Conservation (phyloP, 148 eudicot genomes). For the Rheum nobile region DNA sequence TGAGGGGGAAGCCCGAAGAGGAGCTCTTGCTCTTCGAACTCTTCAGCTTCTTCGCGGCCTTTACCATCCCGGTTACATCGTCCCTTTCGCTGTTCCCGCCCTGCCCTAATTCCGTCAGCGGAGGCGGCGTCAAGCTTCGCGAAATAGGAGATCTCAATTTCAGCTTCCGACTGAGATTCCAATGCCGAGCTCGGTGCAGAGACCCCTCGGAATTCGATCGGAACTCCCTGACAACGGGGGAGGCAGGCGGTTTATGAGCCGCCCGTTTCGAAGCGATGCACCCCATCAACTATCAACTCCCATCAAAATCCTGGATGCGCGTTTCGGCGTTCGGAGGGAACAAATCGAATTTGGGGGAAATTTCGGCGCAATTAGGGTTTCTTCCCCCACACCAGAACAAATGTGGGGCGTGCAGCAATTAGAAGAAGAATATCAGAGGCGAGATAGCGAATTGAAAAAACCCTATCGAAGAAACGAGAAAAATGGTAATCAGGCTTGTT, state of each 20-base stretch:
- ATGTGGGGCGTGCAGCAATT: background rate
- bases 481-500: background rate
- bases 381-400: background rate
- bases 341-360: background rate
- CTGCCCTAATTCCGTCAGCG: background rate
- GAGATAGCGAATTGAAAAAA: background rate
- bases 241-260: conserved; percentile 25
- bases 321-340: background rate
- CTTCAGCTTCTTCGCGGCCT: conserved; percentile 15
- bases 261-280: conserved; percentile 76
- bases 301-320: conserved; percentile 17
- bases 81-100: conserved; percentile 16
- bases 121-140: background rate
- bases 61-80: conserved; percentile 2
- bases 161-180: background rate
- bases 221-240: conserved; percentile 3
- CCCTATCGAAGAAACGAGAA: background rate
- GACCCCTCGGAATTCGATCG: conserved; percentile 1
- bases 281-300: conserved; percentile 53
- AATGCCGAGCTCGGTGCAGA: background rate
- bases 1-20: conserved; percentile 25
- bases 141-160: background rate
- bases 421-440: background rate
- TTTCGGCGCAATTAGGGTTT: background rate
- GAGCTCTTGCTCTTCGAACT: conserved; percentile 22